Conservation (phyloP, 345 rosid genomes). For the Pistacia integerrima region DNA sequence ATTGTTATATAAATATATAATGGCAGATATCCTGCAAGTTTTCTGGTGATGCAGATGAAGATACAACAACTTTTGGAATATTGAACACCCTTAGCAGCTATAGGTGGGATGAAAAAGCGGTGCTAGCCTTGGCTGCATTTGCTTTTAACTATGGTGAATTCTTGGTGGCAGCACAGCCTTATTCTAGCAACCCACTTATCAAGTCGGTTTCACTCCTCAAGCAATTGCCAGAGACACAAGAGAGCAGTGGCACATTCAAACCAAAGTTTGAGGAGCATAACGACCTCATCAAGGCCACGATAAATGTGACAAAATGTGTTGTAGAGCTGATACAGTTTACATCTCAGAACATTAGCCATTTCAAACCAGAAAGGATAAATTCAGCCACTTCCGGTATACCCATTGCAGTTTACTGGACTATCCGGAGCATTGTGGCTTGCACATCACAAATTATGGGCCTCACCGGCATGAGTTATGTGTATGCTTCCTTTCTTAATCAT, state of each 20-base stretch:
- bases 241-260: slow-evolving; percentile 27
- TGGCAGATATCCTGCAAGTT: slow-evolving; percentile 54
- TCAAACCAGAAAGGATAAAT: slow-evolving; percentile 31
- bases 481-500: background rate
- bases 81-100: slow-evolving; percentile 40
- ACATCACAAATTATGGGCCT: slow-evolving; percentile 42
- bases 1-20: no score
- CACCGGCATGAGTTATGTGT: slow-evolving; percentile 47
- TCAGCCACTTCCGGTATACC: slow-evolving; percentile 48
- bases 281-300: slow-evolving; percentile 43
- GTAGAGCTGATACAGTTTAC: slow-evolving; percentile 48
- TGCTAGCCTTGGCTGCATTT: slow-evolving; percentile 53
- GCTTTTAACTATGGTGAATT: slow-evolving; percentile 50
- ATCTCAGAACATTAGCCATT: slow-evolving; percentile 44
- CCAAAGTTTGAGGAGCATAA: slow-evolving; percentile 44
- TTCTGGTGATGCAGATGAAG: slow-evolving; percentile 47
- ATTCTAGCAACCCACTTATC: slow-evolving; percentile 34
- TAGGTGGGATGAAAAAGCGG: slow-evolving; percentile 54
- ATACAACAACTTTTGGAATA: slow-evolving; percentile 41
- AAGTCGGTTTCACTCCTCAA: slow-evolving; percentile 45
- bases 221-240: slow-evolving; percentile 43
- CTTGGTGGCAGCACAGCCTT: slow-evolving; percentile 35
- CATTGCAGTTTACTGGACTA: slow-evolving; percentile 54
- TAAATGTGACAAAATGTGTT: slow-evolving; percentile 61
- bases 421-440: slow-evolving; percentile 53